Evolutionary conservation across 2,329 filamentous ascomycete species (phyloP), one percentile per base, ranked within the genome.

Genomic region (Thermochaetoides dissita): DNA sequence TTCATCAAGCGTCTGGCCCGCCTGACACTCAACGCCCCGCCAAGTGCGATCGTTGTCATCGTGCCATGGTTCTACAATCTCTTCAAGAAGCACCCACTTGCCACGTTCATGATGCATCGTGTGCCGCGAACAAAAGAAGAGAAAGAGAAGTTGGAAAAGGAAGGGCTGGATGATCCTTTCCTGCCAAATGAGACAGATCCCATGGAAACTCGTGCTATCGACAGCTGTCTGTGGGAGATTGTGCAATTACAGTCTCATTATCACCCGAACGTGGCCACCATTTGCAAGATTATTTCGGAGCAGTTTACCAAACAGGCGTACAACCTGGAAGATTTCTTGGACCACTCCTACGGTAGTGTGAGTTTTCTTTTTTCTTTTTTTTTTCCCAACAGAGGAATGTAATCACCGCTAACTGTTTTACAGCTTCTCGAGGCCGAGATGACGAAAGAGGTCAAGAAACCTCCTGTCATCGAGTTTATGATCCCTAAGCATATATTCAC

Each of bases 281-380:
- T 98, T 51, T 82, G 87, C 36, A 91, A 87, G 62, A 94, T 98
- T 49, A 78, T 98, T 44, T 84, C 84, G 2, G 87, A 96, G 63
- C 91, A 96, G 59, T 98, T 96, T 60, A 98, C 91, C 2, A 98
- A 98, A 65, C 80, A 87, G 51, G 74, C 81, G 3, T 98, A 96
- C 62, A 91, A 87, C 53, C 65, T 95, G n/a, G 91, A 98, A 57
- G 91, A 98, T 57, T 98, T 98, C 62, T 65, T 96, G 38, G 91
- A 98, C 57, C 87, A 96, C 59, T 89, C 85, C 0, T 98, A 96
- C 62, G 75, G 69, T 54, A 84, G 77, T 57, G 80, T 81, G 72
- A 71, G 74, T 72, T 11, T 35, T 37, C 10, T 34, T 38, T 30
- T n/a, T 72, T 11, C 34, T 37, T 9, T 34, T 38, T 30, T n/a